Evolutionary conservation across 2,329 filamentous ascomycete species (phyloP).

Genomic region (Fusarium pseudonygamai): DNA sequence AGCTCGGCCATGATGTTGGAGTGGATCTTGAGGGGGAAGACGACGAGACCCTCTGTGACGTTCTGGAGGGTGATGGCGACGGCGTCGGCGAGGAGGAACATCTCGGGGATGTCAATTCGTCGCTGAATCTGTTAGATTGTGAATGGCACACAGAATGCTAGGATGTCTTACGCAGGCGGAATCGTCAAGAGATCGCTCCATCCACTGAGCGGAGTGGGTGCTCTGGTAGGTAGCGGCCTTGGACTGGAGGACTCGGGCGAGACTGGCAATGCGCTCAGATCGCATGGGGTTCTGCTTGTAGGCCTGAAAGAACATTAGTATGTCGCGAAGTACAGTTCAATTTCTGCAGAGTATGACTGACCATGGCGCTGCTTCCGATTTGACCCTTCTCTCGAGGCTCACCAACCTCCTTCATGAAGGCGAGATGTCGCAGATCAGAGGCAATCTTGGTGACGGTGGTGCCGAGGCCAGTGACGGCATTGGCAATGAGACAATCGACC

Average conservation of each 20-base stretch:
- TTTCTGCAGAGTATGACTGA: background rate
- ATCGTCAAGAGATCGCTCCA: conserved; percentile 27
- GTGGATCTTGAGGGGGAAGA: conserved; percentile 24
- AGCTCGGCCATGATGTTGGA: conserved; percentile 22
- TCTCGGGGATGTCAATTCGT: conserved; percentile 31
- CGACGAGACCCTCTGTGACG: conserved; percentile 33
- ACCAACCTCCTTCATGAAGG: background rate
- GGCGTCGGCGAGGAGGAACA: conserved; percentile 29
- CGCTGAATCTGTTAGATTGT: background rate
- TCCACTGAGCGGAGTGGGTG: conserved; percentile 20
- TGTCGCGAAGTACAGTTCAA: fast-evolving
- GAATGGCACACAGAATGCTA: fast-evolving
- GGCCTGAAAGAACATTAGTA: background rate
- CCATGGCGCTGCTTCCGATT: conserved; percentile 11
- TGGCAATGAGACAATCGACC: background rate
- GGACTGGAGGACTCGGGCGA: conserved; percentile 11
- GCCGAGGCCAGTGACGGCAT: background rate
- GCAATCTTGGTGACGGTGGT: background rate
- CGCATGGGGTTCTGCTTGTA: conserved; percentile 33
- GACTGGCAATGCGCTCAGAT: conserved; percentile 13
- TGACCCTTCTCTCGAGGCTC: background rate
- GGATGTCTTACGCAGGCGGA: background rate
- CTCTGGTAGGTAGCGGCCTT: conserved; percentile 14
- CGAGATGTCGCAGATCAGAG: background rate
- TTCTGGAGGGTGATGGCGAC: conserved; percentile 28